Percentiles rank a stretch among this genome's conserved stretches.
phyloP scores from a whole-genome alignment of 192 early-diverging fungal species.

The Jimgerdemannia lactiflua region DNA sequence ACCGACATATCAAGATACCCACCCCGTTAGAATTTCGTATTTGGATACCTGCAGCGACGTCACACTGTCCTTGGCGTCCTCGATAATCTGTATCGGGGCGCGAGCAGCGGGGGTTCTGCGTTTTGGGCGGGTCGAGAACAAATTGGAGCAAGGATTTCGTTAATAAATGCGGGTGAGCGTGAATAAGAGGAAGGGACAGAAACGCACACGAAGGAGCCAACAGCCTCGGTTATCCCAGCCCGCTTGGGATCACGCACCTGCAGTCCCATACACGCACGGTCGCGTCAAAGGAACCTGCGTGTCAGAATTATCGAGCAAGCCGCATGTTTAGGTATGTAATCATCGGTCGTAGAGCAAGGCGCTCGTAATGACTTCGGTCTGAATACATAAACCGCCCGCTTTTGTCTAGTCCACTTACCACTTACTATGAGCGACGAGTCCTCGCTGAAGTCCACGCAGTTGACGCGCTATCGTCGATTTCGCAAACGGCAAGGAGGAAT shows the following conservation, averaged over 20 bases:
- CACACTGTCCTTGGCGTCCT: slow-evolving; percentile 86
- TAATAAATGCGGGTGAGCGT: too few relatives aligned
- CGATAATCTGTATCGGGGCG: slow-evolving; percentile 78
- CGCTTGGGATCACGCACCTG: slow-evolving; percentile 35
- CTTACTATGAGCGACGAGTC: slow-evolving; percentile 77
- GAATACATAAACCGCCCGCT: too few relatives aligned
- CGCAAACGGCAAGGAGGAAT: neutral
- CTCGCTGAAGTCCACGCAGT: slow-evolving; percentile 78
- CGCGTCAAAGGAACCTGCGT: slow-evolving; percentile 59
- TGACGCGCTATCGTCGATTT: slow-evolving; percentile 54
- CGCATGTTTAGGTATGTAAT: neutral
- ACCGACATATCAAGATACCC: too few relatives aligned
- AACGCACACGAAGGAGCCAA: too few relatives aligned
- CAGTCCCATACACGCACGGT: slow-evolving; percentile 80
- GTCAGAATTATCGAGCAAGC: too few relatives aligned
- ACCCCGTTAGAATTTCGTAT: slow-evolving; percentile 74
- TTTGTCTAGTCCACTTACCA: slow-evolving; percentile 56
- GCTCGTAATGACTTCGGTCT: too few relatives aligned
- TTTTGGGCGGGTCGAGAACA: too few relatives aligned
- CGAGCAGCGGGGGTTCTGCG: slow-evolving; percentile 52
- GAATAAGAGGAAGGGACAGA: too few relatives aligned
- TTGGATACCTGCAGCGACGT: slow-evolving; percentile 70
- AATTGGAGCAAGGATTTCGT: too few relatives aligned
- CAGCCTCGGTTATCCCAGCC: neutral
- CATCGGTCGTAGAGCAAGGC: neutral